These are phyloP conservation scores for Microstegium vimineum DNA, from an alignment of 176 grass and related monocot species.

Conservation along the genomic window DNA sequence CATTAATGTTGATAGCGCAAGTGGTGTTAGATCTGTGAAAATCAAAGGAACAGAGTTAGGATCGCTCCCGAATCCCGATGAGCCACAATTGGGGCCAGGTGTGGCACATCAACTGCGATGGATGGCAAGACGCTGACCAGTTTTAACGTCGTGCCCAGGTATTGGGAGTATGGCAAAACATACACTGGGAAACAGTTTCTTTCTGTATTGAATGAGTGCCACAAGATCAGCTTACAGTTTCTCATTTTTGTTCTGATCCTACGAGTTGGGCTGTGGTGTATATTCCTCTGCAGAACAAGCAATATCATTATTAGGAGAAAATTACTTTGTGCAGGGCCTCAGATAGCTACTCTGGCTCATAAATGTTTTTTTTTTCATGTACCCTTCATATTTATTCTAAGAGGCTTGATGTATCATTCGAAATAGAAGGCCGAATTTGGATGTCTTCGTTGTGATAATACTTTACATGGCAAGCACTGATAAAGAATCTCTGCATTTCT, in stretches of 20 bases:
- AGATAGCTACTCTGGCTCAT: conserved; percentile 8
- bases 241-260: conserved; percentile 41
- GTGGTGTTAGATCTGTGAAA: conserved; percentile 76
- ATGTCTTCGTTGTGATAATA: neutral
- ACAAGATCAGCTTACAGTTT: conserved; percentile 12
- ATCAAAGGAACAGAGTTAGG: conserved; percentile 78
- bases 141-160: conserved; percentile 74
- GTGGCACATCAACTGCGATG: conserved; percentile 89
- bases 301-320: conserved; percentile 26
- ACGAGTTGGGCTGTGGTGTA: conserved; percentile 37
- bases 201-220: conserved; percentile 48
- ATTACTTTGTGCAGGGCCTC: conserved; percentile 23
- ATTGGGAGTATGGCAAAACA: conserved; percentile 76
- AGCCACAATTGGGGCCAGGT: conserved; percentile 90
- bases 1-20: conserved; percentile 83
- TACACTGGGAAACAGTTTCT: conserved; percentile 88
- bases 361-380: conserved; percentile 14
- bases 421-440: conserved; percentile 10
- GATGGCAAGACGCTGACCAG: conserved; percentile 66
- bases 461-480: neutral
- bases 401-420: conserved; percentile 23
- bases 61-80: conserved; percentile 91
- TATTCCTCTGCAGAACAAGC: conserved; percentile 35
- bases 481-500: neutral
- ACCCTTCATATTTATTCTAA: conserved; percentile 16